phyloP scores from a whole-genome alignment of 176 grass and related monocot genomes.

The Paspalum notatum region DNA sequence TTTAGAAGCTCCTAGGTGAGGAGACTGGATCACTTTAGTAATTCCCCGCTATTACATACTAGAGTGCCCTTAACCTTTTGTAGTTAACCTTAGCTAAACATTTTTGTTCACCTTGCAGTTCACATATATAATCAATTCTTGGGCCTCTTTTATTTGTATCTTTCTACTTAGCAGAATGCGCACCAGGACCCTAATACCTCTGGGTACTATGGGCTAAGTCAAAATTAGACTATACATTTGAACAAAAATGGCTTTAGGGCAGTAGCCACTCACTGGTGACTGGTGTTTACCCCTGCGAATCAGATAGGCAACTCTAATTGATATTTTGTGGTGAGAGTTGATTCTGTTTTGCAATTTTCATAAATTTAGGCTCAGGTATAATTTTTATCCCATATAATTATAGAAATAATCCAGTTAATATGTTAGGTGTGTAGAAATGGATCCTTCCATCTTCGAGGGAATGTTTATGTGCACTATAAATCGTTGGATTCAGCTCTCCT shows the following conservation, averaged over 20 bases:
- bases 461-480: constrained; percentile 92
- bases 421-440: constrained; percentile 95
- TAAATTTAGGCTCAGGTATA: constrained; percentile 6
- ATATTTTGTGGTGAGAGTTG: constrained; percentile 3
- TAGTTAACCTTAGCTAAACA: not conserved
- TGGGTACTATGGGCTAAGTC: not conserved
- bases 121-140: not conserved
- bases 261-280: not conserved
- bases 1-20: constrained; percentile 24
- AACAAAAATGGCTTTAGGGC: not conserved
- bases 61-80: not conserved
- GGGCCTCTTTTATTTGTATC: not conserved
- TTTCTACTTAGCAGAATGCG: not conserved
- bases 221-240: not conserved
- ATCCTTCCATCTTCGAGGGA: constrained; percentile 92
- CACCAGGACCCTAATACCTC: not conserved
- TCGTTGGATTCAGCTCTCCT: constrained; percentile 89
- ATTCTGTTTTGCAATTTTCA: constrained; percentile 4
- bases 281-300: constrained; percentile 10
- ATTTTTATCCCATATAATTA: constrained; percentile 7
- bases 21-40: not conserved
- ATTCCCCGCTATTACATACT: constrained; percentile 14
- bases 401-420: constrained; percentile 26
- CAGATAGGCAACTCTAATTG: constrained; percentile 16
- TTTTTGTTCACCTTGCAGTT: constrained; percentile 20